Evolutionary conservation across 805 yeast species (phyloP).

Genomic region (Metschnikowia rubicola): DNA sequence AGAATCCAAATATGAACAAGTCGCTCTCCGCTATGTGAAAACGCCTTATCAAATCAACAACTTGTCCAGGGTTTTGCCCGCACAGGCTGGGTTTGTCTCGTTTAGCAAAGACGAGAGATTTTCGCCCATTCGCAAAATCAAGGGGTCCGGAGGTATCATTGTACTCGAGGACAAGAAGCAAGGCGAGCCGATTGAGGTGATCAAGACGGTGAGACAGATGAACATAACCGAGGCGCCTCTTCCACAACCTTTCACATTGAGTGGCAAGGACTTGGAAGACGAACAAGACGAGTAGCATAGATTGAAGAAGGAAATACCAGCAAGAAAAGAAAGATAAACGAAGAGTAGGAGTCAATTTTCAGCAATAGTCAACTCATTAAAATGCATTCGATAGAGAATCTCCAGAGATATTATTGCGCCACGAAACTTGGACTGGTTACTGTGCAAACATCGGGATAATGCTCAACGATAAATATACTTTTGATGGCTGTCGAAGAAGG

Average conservation of each 20-base stretch:
- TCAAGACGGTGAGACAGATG: conserved; percentile 81
- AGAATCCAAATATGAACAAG: conserved; percentile 27
- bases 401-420: too few species aligned
- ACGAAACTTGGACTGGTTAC: too few species aligned
- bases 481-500: too few species aligned
- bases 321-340: not conserved
- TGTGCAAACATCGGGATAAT: too few species aligned
- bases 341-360: too few species aligned
- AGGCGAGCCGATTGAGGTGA: conserved; percentile 56
- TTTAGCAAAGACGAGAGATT: conserved; percentile 74
- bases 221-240: conserved; percentile 70
- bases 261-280: conserved; percentile 50
- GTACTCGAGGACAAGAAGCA: conserved; percentile 65
- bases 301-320: not conserved
- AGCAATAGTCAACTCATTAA: too few species aligned
- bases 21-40: conserved; percentile 52
- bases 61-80: conserved; percentile 84
- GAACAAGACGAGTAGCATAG: conserved; percentile 10
- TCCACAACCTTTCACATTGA: conserved; percentile 66
- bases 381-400: too few species aligned
- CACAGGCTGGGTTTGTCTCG: conserved; percentile 78
- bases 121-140: conserved; percentile 76
- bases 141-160: conserved; percentile 66
- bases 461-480: too few species aligned
- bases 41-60: conserved; percentile 71